These are phyloP conservation scores for Quercus parvula DNA, from an alignment of 306 rosid genomes.

Conservation along the genomic window DNA sequence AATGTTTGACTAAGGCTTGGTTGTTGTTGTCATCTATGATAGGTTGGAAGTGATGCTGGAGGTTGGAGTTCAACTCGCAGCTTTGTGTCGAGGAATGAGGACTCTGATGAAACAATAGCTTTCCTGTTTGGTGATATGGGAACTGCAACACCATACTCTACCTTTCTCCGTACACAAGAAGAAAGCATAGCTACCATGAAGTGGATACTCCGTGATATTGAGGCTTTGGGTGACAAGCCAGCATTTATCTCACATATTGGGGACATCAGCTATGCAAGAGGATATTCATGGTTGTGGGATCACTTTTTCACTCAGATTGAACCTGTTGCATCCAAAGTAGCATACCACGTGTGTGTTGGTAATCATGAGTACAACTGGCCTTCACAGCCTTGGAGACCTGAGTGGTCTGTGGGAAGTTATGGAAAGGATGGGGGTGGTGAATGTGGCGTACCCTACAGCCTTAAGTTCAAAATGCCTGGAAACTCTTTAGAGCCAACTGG, in stretches of 20 bases:
- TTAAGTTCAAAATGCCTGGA: slow-evolving; percentile 92
- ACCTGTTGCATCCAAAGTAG: slow-evolving; percentile 65
- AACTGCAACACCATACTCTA: slow-evolving; percentile 64
- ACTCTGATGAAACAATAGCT: slow-evolving; percentile 43
- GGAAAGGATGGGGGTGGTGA: slow-evolving; percentile 96
- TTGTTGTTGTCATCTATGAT: background rate
- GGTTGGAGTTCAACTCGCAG: slow-evolving; percentile 79
- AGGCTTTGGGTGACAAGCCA: slow-evolving; percentile 78
- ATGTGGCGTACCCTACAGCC: slow-evolving; percentile 91
- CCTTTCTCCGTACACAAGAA: slow-evolving; percentile 75
- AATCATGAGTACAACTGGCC: slow-evolving; percentile 95
- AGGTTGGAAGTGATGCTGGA: slow-evolving; percentile 80
- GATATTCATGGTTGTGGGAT: slow-evolving; percentile 91
- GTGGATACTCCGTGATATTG: slow-evolving; percentile 89
- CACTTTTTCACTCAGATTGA: slow-evolving; percentile 73
- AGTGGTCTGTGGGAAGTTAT: slow-evolving; percentile 54
- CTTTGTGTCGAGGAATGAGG: slow-evolving; percentile 47
- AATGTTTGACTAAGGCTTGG: too few relatives aligned
- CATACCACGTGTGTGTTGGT: slow-evolving; percentile 93
- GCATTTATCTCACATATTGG: slow-evolving; percentile 90
- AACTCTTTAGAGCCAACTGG: slow-evolving; percentile 80
- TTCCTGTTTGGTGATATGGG: slow-evolving; percentile 98
- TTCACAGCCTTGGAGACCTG: slow-evolving; percentile 78
- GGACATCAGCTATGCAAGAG: slow-evolving; percentile 93
- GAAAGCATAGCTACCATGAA: slow-evolving; percentile 81